phyloP scores from a whole-genome alignment of 495 filamentous ascomycete species.

The Aspergillus coremiiformis region DNA sequence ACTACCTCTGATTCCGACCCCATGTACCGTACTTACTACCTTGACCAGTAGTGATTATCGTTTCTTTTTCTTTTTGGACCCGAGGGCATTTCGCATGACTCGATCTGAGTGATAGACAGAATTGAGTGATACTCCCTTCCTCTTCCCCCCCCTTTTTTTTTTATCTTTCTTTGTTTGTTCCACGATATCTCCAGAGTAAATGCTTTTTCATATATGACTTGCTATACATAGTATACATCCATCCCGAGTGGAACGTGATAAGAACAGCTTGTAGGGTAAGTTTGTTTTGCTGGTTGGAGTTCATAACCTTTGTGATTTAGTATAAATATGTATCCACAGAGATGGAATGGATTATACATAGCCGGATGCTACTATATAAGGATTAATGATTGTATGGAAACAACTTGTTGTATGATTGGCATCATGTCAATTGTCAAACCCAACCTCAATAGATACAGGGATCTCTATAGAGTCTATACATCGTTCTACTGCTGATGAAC shows the following conservation, averaged over 20 bases:
- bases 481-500: not conserved
- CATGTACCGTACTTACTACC: slow-evolving; percentile 5
- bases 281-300: too few relatives aligned
- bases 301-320: too few relatives aligned
- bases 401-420: too few relatives aligned
- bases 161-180: not conserved
- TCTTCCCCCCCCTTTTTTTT: too few relatives aligned
- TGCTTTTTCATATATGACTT: not conserved
- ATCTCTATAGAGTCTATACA: too few relatives aligned
- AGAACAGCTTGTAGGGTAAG: too few relatives aligned
- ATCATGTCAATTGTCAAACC: not conserved
- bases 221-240: not conserved
- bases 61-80: slow-evolving; percentile 2
- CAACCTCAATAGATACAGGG: not conserved
- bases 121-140: slow-evolving; percentile 10
- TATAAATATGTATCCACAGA: too few relatives aligned
- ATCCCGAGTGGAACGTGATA: too few relatives aligned
- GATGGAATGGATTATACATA: too few relatives aligned
- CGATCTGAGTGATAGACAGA: slow-evolving; percentile 16
- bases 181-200: not conserved
- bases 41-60: not conserved
- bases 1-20: not conserved
- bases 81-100: slow-evolving; percentile 9
- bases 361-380: too few relatives aligned
- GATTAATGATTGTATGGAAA: too few relatives aligned